phyloP scores from a whole-genome alignment of 441 rosid genomes.

The Croton laevigatus region DNA sequence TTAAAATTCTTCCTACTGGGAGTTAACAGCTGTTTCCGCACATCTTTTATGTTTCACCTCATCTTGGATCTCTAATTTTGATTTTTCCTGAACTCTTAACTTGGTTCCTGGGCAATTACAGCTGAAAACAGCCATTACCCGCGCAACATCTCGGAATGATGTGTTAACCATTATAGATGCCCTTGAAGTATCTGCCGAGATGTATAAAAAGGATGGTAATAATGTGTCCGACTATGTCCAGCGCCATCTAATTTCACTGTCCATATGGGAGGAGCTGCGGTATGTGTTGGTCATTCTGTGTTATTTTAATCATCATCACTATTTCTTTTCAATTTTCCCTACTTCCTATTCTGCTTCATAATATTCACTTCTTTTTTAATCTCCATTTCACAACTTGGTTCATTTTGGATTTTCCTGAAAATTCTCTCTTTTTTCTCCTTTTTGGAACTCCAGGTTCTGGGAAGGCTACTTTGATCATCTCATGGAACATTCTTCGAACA shows the following conservation, averaged over 20 bases:
- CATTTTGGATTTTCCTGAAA: background rate
- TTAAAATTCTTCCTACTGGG: background rate
- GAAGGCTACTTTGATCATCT: constrained; percentile 94
- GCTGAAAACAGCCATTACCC: constrained; percentile 95
- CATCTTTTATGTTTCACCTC: no score
- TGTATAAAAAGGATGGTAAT: constrained; percentile 88
- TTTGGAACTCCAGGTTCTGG: constrained; percentile 75
- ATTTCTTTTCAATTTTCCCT: background rate
- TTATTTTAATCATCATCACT: constrained; percentile 9
- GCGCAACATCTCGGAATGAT: constrained; percentile 95
- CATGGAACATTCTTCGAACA: constrained; percentile 80
- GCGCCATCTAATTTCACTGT: constrained; percentile 89
- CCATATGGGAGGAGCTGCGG: constrained; percentile 99
- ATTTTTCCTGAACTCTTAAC: constrained; percentile 4
- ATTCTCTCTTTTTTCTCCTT: background rate
- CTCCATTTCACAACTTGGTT: background rate
- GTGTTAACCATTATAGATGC: constrained; percentile 84
- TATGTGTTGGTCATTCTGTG: constrained; percentile 27
- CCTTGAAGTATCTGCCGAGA: constrained; percentile 97
- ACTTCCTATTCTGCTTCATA: constrained; percentile 2
- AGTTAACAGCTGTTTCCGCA: background rate
- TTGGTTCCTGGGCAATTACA: constrained; percentile 32
- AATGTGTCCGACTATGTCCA: constrained; percentile 91
- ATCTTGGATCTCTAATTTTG: background rate
- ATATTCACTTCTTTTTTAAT: background rate